These are phyloP conservation scores for Rosa hybrid DNA, from an alignment of 331 rosid genomes.

Conservation along the genomic window DNA sequence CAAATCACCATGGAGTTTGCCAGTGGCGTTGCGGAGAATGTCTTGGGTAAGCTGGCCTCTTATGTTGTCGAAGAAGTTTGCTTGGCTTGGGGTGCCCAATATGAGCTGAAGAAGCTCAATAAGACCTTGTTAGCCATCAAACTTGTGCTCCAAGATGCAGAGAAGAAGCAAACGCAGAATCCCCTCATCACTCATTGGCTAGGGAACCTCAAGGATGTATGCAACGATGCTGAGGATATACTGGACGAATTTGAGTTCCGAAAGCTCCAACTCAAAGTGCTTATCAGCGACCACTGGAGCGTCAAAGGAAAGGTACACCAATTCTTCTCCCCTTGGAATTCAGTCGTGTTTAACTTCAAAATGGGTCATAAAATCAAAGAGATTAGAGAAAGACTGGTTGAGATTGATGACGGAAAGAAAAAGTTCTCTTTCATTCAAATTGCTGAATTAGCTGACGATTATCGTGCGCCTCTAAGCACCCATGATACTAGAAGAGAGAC, in stretches of 20 bases:
- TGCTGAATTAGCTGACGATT: neutral
- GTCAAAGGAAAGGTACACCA: neutral
- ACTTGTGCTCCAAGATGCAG: slow-evolving; percentile 16
- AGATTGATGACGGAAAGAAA: slow-evolving; percentile 9
- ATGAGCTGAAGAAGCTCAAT: slow-evolving; percentile 3
- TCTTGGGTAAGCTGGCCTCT: slow-evolving; percentile 20
- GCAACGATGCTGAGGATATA: slow-evolving; percentile 4
- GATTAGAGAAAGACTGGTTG: slow-evolving; percentile 13
- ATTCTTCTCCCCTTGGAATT: slow-evolving; percentile 8
- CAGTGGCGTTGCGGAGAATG: slow-evolving; percentile 9
- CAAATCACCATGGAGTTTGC: neutral
- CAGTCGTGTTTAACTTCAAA: neutral
- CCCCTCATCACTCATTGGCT: neutral
- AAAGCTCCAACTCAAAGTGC: neutral
- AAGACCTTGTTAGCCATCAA: neutral
- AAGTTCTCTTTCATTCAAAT: neutral
- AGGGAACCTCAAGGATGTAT: neutral
- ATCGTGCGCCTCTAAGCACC: neutral
- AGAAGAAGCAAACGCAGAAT: neutral
- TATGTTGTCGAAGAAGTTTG: slow-evolving; percentile 1
- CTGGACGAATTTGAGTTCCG: neutral
- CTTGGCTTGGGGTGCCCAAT: neutral
- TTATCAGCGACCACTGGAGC: no score
- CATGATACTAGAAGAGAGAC: slow-evolving; percentile 11
- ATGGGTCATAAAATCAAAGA: neutral